These are phyloP conservation scores for Aureobasidium subglaciale DNA, from an alignment of 2,329 filamentous ascomycete species.

Conservation along the genomic window DNA sequence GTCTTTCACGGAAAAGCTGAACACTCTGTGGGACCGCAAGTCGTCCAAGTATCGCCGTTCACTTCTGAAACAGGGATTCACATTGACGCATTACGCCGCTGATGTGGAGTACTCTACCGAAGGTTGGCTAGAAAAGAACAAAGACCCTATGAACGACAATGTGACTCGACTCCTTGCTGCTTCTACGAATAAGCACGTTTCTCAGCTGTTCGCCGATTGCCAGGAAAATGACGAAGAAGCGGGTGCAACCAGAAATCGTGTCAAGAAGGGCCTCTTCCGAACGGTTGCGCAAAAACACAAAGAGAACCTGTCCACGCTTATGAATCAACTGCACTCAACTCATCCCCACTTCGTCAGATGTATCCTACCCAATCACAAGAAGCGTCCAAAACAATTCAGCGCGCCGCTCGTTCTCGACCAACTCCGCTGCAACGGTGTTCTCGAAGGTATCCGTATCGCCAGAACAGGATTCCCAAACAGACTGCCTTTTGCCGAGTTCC, in stretches of 20 bases:
- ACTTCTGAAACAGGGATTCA: conserved; percentile 81
- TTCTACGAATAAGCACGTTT: conserved; percentile 77
- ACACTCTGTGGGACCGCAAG: conserved; percentile 93
- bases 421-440: conserved; percentile 94
- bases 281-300: conserved; percentile 97
- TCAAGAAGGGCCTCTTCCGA: conserved; percentile 95
- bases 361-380: conserved; percentile 97
- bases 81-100: conserved; percentile 93
- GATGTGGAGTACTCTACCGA: conserved; percentile 96
- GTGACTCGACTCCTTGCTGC: conserved; percentile 78
- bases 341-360: conserved; percentile 98
- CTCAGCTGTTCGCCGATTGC: conserved; percentile 80
- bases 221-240: conserved; percentile 69
- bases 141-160: conserved; percentile 96
- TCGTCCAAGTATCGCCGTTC: conserved; percentile 87
- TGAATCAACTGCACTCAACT: conserved; percentile 88
- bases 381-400: conserved; percentile 86
- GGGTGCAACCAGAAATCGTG: conserved; percentile 63
- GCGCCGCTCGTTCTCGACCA: conserved; percentile 92
- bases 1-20: conserved; percentile 95
- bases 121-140: conserved; percentile 97
- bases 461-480: conserved; percentile 95
- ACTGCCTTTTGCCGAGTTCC: conserved; percentile 85
- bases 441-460: conserved; percentile 97
- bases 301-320: conserved; percentile 92